Base-by-base conservation (phyloP, 1,139 yeast species). In the Yamadazyma membranifaciens region DNA sequence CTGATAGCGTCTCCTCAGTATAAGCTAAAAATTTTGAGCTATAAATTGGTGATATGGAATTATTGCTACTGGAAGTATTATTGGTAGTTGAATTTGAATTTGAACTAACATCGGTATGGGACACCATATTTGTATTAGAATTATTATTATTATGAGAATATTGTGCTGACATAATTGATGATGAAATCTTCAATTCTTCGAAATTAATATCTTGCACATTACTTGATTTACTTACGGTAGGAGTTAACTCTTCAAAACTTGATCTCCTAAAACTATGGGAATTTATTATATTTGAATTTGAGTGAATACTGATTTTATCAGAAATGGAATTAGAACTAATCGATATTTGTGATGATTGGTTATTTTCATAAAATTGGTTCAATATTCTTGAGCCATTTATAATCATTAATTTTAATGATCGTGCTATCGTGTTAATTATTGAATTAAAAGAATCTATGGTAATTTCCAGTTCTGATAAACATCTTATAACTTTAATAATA, bases 401-500 rank as follows among this genome's bases (percentile, higher is more conserved):
- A 5, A 63, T 48, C 61, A 67, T 59, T 4, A 49, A 42, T 43
- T 63, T 67, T 37, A 69, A 52, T 4, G 52, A 54, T 5, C 42
- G 29, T 1, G 59, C 44, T 32, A 69, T 50, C 16, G 47, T 45
- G 9, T 36, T 40, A 56, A 70, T 60, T 7, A 67, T 39, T 3
- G 41, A 36, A 15, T 45, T 31, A 43, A 66, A 70, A 4, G 55
- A 47, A 0, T 44, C 45, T n/a, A 37, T 37, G 3, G 66, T 63
- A 5, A 52, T 52, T 13, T 59, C 57, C 37, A 60, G 54, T 40
- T 65, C 72, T 2, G 70, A 57, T 38, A 67, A 55, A 2, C 67
- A 65, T 37, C 63, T 62, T 3, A 75, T 52, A 2, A 74, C 66
- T 44, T 72, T 73, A 2, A 73, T 63, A 6, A 70, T 47, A 6